These are phyloP conservation scores for Dendrostoma leiphaemia DNA, from an alignment of 2,329 filamentous ascomycete genomes.

Conservation along the genomic window DNA sequence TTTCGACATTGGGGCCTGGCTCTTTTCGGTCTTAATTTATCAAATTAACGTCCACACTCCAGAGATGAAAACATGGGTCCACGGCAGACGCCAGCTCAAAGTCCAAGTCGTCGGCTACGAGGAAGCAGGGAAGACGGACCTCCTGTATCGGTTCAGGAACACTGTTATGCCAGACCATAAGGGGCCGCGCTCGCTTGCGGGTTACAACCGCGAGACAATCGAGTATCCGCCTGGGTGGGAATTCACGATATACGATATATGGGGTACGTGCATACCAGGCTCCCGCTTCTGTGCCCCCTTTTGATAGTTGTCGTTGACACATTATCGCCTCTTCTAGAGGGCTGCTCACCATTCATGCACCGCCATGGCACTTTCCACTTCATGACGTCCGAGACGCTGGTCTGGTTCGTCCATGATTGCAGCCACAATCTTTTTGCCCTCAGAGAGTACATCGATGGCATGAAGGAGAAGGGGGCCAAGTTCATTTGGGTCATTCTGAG, in stretches of 20 bases:
- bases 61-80: not conserved
- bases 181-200: not conserved
- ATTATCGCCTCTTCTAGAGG: not conserved
- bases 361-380: not conserved
- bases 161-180: not conserved
- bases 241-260: not conserved
- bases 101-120: not conserved
- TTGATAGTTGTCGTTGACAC: not conserved
- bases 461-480: not conserved
- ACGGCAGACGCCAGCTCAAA: not conserved
- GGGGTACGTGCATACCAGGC: not conserved
- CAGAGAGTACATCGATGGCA: not conserved
- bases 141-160: not conserved
- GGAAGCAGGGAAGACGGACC: not conserved
- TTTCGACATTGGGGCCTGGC: not conserved
- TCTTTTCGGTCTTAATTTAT: too few species aligned
- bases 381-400: not conserved
- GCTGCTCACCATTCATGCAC: not conserved
- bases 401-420: not conserved
- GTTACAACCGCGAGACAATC: not conserved
- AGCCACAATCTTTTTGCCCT: not conserved
- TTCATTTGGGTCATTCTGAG: slow-evolving; percentile 31
- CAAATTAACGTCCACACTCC: too few species aligned
- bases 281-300: not conserved
- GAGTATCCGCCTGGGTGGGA: not conserved